Evolutionary conservation across 441 rosid species (phyloP), one percentile per base, ranked within the genome.

Genomic region (Syzygium syzygioides): DNA sequence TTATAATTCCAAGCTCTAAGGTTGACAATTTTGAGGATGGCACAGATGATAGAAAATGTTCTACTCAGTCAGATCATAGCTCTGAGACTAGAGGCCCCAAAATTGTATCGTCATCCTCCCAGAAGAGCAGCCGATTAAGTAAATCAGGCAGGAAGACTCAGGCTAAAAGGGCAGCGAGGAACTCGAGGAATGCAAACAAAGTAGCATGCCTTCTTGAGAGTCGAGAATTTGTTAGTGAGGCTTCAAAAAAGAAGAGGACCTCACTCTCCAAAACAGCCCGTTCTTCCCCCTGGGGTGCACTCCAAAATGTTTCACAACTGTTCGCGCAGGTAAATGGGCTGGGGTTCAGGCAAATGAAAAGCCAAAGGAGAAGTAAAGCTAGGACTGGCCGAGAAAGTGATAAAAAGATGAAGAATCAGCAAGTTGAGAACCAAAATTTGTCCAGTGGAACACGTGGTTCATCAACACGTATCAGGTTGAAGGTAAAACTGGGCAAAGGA

Each of bases 401-500:
- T 91, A 94, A 92, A 89, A 88, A 14, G 86, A 92, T 55, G 53
- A 94, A 89, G 85, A 90, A 90, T 84, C 88, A 17, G 86, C 83
- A 87, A 53, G 90, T 91, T 79, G 91, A 93, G 60, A 89, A 89
- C 87, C 90, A 90, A 45, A 92, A 90, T 59, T 91, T 86, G 54
- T 92, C 95, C 76, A 90, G 90, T 85, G 91, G 89, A 89, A 93
- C 92, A 80, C 89, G 86, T 91, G 87, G 93, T 92, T 90, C 93
- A 89, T 93, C 90, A 71, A 90, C 90, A 87, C 88, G 95, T 89
- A 94, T 97, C 62, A 96, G 98, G 53, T 91, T 98, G 91, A 97
- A 93, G 94, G 95, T 98, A 89, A 98, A 94, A 92, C 88, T 96
- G 92, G 98, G 99, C 87, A 96, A 95, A 48, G 93, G 90, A 88